A percentile compares a stretch with the other conserved stretches of the same genome.
Evolutionary conservation across 2,329 filamentous ascomycete genomes (phyloP).

Genomic region (Hawksworthiomyces lignivorus): DNA sequence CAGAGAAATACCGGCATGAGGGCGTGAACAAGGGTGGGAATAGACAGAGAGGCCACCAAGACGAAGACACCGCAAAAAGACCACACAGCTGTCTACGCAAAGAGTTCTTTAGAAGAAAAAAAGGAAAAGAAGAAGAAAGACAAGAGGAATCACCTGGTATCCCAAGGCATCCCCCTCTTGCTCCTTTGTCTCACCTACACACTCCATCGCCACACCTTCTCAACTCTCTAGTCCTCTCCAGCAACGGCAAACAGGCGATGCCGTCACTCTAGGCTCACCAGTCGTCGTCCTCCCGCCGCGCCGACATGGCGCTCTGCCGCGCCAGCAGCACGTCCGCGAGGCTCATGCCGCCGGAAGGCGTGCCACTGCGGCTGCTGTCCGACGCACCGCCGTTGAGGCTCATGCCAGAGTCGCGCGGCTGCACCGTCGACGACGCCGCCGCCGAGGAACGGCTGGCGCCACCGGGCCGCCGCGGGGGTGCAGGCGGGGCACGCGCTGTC

Average conservation of each 20-base stretch:
- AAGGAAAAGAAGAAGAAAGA: background rate
- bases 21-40: no score
- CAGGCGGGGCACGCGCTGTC: slow-evolving; percentile 57
- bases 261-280: slow-evolving; percentile 46
- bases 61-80: no score
- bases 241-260: no score
- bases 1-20: no score
- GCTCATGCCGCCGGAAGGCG: slow-evolving; percentile 64
- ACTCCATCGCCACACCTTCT: no score
- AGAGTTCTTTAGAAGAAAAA: no score
- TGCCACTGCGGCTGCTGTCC: slow-evolving; percentile 53
- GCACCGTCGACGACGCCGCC: slow-evolving; percentile 40
- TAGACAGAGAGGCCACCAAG: no score
- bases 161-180: no score
- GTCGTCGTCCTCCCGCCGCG: slow-evolving; percentile 62
- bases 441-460: slow-evolving; percentile 61
- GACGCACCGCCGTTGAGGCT: slow-evolving; percentile 45
- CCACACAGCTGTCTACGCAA: no score
- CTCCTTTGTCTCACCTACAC: background rate
- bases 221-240: no score
- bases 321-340: slow-evolving; percentile 72
- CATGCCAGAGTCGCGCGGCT: slow-evolving; percentile 65
- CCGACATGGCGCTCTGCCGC: slow-evolving; percentile 68
- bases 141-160: no score
- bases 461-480: slow-evolving; percentile 68